Evolutionary conservation across 768 basidiomycete genomes (phyloP).

Genomic region (Tulasnella sp.): DNA sequence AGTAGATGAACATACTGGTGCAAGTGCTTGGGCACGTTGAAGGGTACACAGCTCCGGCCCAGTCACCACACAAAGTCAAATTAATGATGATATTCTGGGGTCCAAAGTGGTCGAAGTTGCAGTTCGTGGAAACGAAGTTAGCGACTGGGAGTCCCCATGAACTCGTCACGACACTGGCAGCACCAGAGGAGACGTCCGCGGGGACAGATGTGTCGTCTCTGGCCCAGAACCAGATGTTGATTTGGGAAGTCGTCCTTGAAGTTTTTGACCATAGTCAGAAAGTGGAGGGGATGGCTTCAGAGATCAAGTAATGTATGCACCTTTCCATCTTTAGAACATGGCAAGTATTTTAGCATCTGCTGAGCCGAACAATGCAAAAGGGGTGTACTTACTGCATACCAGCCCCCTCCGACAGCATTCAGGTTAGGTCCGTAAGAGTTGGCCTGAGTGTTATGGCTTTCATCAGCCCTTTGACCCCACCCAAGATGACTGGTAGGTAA

Average conservation of each 20-base stretch:
- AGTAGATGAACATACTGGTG: constrained; percentile 5
- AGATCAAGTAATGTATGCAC: no score
- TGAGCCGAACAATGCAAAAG: no score
- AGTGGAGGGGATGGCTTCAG: constrained; percentile 3
- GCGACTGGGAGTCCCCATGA: constrained; percentile 18
- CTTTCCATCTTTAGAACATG: constrained; percentile 10
- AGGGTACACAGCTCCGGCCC: constrained; percentile 1
- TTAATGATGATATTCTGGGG: constrained; percentile 20
- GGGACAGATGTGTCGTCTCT: constrained; percentile 13
- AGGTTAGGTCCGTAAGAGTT: constrained; percentile 17
- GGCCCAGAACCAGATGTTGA: constrained; percentile 17
- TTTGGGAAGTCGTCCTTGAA: neutral
- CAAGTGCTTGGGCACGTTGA: constrained; percentile 18
- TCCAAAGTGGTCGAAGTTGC: constrained; percentile 18
- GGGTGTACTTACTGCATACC: constrained; percentile 1
- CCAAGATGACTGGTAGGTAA: neutral
- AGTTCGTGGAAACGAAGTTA: constrained; percentile 17
- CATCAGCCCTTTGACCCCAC: constrained; percentile 10
- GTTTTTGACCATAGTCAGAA: constrained; percentile 2
- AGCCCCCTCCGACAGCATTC: constrained; percentile 18
- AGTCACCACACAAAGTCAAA: constrained; percentile 17
- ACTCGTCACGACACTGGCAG: constrained; percentile 4
- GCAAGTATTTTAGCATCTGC: neutral
- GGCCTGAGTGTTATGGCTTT: constrained; percentile 2
- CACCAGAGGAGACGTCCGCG: constrained; percentile 12